These are phyloP conservation scores for Gossypium laxum DNA, from an alignment of 441 rosid genomes.

Conservation along the genomic window DNA sequence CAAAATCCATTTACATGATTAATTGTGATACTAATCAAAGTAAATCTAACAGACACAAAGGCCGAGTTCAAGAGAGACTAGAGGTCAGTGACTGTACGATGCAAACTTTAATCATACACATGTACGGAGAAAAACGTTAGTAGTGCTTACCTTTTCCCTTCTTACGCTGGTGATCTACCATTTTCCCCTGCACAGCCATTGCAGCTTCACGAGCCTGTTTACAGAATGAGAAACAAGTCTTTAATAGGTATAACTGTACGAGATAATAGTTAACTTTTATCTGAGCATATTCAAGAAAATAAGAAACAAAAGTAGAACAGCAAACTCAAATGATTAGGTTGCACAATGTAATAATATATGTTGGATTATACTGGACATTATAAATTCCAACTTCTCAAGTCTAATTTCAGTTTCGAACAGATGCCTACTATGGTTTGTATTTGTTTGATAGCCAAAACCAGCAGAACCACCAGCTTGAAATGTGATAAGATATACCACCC, in stretches of 20 bases:
- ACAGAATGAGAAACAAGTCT: not conserved
- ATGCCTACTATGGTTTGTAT: not conserved
- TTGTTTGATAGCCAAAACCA: not conserved
- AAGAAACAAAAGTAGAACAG: not conserved
- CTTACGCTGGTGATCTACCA: slow-evolving; percentile 88
- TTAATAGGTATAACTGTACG: not conserved
- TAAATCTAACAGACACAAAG: not conserved
- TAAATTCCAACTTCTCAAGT: not conserved
- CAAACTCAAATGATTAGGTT: not conserved
- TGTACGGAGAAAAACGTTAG: not conserved
- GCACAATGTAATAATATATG: not conserved
- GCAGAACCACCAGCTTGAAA: not conserved
- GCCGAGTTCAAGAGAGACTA: not conserved
- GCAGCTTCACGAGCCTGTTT: slow-evolving; percentile 93
- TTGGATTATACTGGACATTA: not conserved
- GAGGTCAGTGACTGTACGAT: not conserved
- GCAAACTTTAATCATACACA: not conserved
- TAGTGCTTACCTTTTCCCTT: slow-evolving; percentile 74
- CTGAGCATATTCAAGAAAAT: not conserved
- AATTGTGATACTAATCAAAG: not conserved
- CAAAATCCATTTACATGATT: not conserved
- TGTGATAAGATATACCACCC: slow-evolving; percentile 6
- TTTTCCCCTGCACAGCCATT: slow-evolving; percentile 76
- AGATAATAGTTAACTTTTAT: not conserved
- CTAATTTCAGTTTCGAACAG: not conserved